These are phyloP conservation scores for Xylariaceae sp. DNA, from an alignment of 2,329 filamentous ascomycete genomes.

Conservation along the genomic window DNA sequence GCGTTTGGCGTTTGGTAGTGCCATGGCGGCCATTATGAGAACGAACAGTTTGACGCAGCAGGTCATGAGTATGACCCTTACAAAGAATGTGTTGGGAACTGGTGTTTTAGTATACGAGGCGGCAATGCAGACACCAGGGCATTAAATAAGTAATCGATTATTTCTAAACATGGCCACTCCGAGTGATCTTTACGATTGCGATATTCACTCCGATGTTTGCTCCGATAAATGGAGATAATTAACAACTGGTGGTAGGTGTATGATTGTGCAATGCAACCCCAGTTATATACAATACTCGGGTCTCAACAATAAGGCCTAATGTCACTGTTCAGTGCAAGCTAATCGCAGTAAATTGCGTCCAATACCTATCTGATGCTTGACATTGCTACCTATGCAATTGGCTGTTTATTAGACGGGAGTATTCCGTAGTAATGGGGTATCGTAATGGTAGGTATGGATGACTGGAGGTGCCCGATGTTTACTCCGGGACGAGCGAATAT, in stretches of 20 bases:
- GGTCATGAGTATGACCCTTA: neutral
- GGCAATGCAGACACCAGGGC: neutral
- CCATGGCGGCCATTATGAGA: constrained; percentile 8
- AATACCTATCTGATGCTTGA: neutral
- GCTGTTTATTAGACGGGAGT: no score
- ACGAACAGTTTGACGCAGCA: constrained; percentile 11
- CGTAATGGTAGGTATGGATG: no score
- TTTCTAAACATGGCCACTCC: neutral
- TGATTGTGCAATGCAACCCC: neutral
- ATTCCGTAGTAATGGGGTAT: no score
- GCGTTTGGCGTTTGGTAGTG: constrained; percentile 17
- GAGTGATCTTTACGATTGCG: neutral
- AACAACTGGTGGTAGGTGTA: no score
- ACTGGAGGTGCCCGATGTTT: neutral
- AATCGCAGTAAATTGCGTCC: neutral
- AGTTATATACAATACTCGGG: neutral
- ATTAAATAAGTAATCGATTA: constrained; percentile 13
- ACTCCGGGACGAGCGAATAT: constrained; percentile 2
- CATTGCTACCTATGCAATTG: no score
- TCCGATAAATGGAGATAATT: neutral
- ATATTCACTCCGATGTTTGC: neutral
- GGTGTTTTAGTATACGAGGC: neutral
- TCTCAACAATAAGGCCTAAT: neutral
- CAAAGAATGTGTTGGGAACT: constrained; percentile 2
- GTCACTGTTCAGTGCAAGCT: neutral